Base-by-base conservation (phyloP, 1,284 basidiomycete genomes). In the Trichosporon coremiiforme region DNA sequence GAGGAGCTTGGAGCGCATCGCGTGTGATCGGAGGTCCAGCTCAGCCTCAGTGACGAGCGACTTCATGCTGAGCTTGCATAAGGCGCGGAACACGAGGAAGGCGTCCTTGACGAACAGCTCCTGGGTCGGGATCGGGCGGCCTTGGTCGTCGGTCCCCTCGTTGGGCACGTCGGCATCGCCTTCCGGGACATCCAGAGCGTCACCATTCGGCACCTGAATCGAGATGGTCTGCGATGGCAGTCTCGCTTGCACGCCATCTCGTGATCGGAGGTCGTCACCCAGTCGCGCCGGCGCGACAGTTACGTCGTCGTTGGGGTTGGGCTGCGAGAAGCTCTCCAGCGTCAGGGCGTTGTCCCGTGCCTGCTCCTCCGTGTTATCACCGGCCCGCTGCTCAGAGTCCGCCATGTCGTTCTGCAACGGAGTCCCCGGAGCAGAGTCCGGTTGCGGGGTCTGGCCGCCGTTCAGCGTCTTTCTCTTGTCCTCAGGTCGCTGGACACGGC, bases 51-150 rank as follows among this genome's bases (percentile, higher is more conserved):
- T 90, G 73, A 93, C 92, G 57, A 98, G 85, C 17, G 95, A 91
- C 81, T 97, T 98, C 95, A 98, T 97, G n/a, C 94, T 95, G 73
- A 98, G 85, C 82, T 98, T 98, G 86, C 95, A 98, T 36, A 98
- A 85, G 0, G 95, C 94, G 65, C 95, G 88, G 85, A 98, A 96
- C 25, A 98, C 94, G 72, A 98, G 87, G 85, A 97, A 98, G 0
- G 95, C 94, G 78, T 98, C 95, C 81, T 98, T 98, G 79, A 96
- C 88, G 81, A 95, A 95, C 64, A 95, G 85, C 76, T 97, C 94
- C 65, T 91, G 82, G 0, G 78, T 78, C 0, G 83, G 80, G 12
- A 83, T 83, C 12, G 82, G 79, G 15, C 29, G 29, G 3, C 17
- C 57, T 15, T n/a, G 33, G 31, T 62, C 57, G 17, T 62, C 57